These are phyloP conservation scores for Dictyostelium capitatum DNA, from an alignment of 78 protist genomes.

Conservation along the genomic window DNA sequence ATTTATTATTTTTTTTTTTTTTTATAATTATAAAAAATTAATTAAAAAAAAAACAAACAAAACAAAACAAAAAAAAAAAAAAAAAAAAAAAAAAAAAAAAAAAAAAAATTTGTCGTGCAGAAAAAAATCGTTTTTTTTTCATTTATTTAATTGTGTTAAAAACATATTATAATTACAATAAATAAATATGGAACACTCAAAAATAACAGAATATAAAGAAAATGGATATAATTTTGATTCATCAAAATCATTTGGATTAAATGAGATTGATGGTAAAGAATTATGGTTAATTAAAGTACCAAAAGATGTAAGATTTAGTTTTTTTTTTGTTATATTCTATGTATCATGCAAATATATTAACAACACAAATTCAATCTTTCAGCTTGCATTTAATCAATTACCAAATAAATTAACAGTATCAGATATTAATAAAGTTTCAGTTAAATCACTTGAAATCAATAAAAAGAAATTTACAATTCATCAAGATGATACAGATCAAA, in stretches of 20 bases:
- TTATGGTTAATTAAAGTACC: constrained; percentile 66
- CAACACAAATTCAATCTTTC: background rate
- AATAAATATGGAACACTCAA: constrained; percentile 1
- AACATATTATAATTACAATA: background rate
- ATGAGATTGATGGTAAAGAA: constrained; percentile 13
- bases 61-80: background rate
- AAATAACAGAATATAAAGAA: background rate
- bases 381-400: constrained; percentile 31
- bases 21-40: background rate
- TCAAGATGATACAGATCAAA: constrained; percentile 33
- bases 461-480: constrained; percentile 37
- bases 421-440: constrained; percentile 4
- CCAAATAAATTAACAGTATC: background rate
- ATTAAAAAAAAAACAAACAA: background rate
- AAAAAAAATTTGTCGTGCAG: background rate
- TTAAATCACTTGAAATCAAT: constrained; percentile 13
- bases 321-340: background rate
- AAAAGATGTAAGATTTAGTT: constrained; percentile 22
- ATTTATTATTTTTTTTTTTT: background rate
- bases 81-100: background rate
- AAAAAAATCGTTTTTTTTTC: background rate
- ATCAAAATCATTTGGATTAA: background rate
- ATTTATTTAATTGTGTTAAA: background rate
- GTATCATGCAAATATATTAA: too few species aligned
- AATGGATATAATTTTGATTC: constrained; percentile 5